These are phyloP conservation scores for Hirsutella rhossiliensis DNA, from an alignment of 2,329 filamentous ascomycete genomes.

Conservation along the genomic window DNA sequence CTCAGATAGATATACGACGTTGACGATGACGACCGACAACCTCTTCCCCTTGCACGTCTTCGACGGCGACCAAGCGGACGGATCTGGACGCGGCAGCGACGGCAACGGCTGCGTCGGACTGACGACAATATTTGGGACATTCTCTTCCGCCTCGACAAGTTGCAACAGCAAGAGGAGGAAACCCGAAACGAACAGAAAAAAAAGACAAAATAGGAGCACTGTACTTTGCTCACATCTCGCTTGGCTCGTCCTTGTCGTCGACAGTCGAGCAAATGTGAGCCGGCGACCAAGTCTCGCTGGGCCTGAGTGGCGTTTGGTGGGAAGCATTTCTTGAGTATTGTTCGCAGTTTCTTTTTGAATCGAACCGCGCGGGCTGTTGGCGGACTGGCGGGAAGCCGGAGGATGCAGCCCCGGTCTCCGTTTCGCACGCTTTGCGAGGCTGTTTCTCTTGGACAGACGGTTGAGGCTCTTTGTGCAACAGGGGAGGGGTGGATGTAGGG, in stretches of 20 bases:
- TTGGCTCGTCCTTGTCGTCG: neutral
- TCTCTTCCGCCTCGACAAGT: neutral
- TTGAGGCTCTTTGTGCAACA: neutral
- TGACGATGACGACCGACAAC: conserved; percentile 15
- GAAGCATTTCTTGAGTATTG: neutral
- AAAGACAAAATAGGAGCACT: too few relatives aligned
- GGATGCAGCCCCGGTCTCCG: neutral
- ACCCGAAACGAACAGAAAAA: conserved; percentile 10
- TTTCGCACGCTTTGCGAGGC: neutral
- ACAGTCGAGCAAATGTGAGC: neutral
- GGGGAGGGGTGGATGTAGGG: neutral
- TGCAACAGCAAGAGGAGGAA: conserved; percentile 6
- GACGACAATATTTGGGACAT: neutral
- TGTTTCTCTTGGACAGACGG: neutral
- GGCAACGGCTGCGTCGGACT: conserved; percentile 1
- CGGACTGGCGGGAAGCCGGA: too few relatives aligned
- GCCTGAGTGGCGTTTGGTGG: neutral
- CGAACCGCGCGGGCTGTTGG: neutral
- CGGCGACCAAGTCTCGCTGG: neutral
- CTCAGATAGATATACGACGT: conserved; percentile 19
- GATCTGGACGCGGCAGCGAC: neutral
- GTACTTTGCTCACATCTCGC: neutral
- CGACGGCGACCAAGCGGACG: neutral
- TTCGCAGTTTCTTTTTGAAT: neutral
- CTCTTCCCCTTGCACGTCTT: neutral